These are phyloP conservation scores for Debaryomycetaceae sp. DNA, from an alignment of 1,139 yeast genomes.

Conservation along the genomic window DNA sequence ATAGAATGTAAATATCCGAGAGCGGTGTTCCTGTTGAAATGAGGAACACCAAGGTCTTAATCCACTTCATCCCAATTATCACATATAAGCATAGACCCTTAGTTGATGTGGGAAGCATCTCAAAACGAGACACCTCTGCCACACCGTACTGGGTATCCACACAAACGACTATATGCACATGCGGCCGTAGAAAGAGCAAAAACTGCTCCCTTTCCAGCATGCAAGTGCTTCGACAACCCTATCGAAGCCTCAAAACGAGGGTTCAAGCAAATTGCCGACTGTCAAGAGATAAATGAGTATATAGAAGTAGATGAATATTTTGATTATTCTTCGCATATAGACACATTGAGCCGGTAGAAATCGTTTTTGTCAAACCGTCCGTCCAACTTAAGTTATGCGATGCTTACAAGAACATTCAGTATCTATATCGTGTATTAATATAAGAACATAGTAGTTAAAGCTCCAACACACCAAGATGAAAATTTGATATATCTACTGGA, in stretches of 20 bases:
- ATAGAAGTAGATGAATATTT: neutral
- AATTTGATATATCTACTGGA: neutral
- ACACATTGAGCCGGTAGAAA: conserved; percentile 49
- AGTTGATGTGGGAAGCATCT: neutral
- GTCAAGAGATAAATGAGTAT: neutral
- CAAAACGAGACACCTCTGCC: neutral
- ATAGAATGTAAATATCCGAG: conserved; percentile 7
- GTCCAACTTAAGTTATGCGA: conserved; percentile 49
- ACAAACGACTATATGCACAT: too few species aligned
- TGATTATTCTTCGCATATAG: conserved; percentile 42
- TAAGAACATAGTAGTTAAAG: too few species aligned
- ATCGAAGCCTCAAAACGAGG: neutral
- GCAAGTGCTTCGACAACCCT: neutral
- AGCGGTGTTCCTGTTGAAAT: neutral
- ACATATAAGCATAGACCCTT: neutral
- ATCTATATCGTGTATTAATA: too few species aligned
- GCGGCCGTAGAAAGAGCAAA: too few species aligned
- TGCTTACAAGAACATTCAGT: neutral
- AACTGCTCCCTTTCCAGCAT: too few species aligned
- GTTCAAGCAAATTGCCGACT: neutral
- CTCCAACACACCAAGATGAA: neutral
- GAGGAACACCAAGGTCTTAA: neutral
- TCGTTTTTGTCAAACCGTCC: conserved; percentile 20
- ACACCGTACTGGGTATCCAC: too few species aligned
- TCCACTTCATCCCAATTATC: neutral